Conservation (phyloP, 495 filamentous ascomycete species). For the Annulohypoxylon maeteangense region DNA sequence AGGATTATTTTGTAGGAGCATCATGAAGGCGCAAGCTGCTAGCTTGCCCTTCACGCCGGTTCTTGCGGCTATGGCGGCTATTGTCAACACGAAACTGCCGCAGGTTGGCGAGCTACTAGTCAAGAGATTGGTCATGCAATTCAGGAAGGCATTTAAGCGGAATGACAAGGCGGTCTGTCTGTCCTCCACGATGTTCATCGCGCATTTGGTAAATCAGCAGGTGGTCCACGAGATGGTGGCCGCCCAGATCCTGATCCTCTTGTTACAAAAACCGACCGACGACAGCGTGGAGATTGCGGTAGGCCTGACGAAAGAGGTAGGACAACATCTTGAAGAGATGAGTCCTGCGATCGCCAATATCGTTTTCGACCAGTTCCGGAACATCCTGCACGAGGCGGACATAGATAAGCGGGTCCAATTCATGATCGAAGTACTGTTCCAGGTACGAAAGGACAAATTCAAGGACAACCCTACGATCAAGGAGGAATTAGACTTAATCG, state of each 20-base stretch:
- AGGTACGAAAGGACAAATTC: slow-evolving; percentile 94
- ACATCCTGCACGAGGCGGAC: slow-evolving; percentile 92
- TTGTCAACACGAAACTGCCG: slow-evolving; percentile 97
- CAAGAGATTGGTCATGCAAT: slow-evolving; percentile 87
- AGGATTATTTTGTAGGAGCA: slow-evolving; percentile 90
- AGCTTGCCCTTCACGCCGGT: slow-evolving; percentile 96
- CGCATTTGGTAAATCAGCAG: slow-evolving; percentile 93
- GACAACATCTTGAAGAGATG: slow-evolving; percentile 95
- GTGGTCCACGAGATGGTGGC: slow-evolving; percentile 93
- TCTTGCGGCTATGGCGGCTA: slow-evolving; percentile 92
- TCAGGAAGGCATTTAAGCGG: slow-evolving; percentile 93
- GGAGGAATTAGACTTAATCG: slow-evolving; percentile 93
- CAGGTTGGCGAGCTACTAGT: slow-evolving; percentile 91
- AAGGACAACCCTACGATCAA: slow-evolving; percentile 92
- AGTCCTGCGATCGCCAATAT: slow-evolving; percentile 82
- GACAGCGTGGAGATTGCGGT: slow-evolving; percentile 99
- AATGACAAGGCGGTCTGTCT: slow-evolving; percentile 97
- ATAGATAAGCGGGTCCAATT: slow-evolving; percentile 98
- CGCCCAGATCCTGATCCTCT: slow-evolving; percentile 86
- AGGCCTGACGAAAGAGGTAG: slow-evolving; percentile 87
- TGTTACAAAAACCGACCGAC: slow-evolving; percentile 94
- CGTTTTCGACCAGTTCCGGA: slow-evolving; percentile 95
- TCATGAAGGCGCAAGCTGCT: slow-evolving; percentile 98
- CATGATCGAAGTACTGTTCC: slow-evolving; percentile 98
- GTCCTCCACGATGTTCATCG: slow-evolving; percentile 91